Conservation (phyloP, 495 filamentous ascomycete species). For the Trichoderma parareesei region DNA sequence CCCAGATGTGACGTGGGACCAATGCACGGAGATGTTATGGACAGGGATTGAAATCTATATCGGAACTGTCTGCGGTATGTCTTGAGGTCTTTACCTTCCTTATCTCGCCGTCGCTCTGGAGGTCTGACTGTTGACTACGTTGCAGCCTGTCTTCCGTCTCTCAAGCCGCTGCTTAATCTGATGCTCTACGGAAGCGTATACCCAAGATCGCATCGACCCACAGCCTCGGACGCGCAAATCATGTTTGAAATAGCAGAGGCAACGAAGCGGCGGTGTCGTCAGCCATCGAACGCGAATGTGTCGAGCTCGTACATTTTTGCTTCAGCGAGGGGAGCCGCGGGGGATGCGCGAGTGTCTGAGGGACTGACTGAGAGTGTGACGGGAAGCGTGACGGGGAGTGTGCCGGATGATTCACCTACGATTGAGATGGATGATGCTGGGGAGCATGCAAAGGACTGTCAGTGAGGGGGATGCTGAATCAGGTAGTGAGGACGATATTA, state of each 20-base stretch:
- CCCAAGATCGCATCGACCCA: not conserved
- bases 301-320: not conserved
- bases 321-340: not conserved
- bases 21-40: conserved; percentile 1
- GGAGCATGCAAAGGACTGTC: too few species aligned
- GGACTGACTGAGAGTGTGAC: too few species aligned
- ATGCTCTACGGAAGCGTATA: not conserved
- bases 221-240: not conserved
- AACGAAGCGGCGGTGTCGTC: not conserved
- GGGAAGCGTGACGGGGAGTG: too few species aligned
- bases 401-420: too few species aligned
- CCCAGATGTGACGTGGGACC: not conserved
- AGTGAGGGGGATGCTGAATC: too few species aligned
- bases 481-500: too few species aligned
- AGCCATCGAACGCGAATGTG: not conserved
- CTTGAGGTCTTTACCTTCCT: not conserved
- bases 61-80: conserved; percentile 1
- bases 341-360: too few species aligned
- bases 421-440: too few species aligned
- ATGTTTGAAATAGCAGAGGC: not conserved
- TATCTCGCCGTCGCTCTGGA: not conserved
- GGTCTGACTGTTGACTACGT: not conserved
- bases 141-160: not conserved
- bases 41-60: not conserved
- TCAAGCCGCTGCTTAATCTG: not conserved